A percentile compares a stretch with the other conserved stretches of the same genome.
These are phyloP conservation scores for Discostella stelligera DNA, from an alignment of 352 stramenopile species.

Conservation along the genomic window DNA sequence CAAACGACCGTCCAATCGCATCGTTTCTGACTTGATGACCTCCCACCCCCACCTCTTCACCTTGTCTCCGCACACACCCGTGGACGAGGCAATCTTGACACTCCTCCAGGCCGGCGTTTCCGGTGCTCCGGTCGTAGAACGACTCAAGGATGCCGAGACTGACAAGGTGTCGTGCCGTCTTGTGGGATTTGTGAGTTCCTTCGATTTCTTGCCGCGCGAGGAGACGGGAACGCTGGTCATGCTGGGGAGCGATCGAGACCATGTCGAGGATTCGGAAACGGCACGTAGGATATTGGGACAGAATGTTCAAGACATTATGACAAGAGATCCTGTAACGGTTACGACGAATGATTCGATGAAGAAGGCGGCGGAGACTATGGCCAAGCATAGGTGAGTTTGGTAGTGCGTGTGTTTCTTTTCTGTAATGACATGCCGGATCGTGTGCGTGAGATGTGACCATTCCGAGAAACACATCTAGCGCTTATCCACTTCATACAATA, in stretches of 20 bases:
- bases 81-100: conserved; percentile 42
- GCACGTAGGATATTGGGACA: conserved; percentile 44
- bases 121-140: conserved; percentile 41
- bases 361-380: conserved; percentile 44
- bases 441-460: too few species aligned
- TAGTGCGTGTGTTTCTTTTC: too few species aligned
- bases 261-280: conserved; percentile 37
- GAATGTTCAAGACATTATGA: conserved; percentile 47
- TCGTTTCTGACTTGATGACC: conserved; percentile 49
- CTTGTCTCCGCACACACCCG: conserved; percentile 30
- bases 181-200: conserved; percentile 46
- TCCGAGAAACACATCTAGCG: background rate
- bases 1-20: conserved; percentile 23
- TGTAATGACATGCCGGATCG: too few species aligned
- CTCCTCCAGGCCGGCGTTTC: conserved; percentile 37
- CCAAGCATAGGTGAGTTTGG: conserved; percentile 33
- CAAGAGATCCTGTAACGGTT: conserved; percentile 33
- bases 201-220: conserved; percentile 48
- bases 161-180: conserved; percentile 22
- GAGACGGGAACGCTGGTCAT: conserved; percentile 33
- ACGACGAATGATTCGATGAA: conserved; percentile 53
- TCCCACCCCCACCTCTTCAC: conserved; percentile 31
- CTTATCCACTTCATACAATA: too few species aligned
- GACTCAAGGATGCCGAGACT: conserved; percentile 24
- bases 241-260: conserved; percentile 19